Evolutionary conservation across 2,329 filamentous ascomycete genomes (phyloP), one percentile per base, ranked within the genome.

Genomic region (Drechslerella coelobrocha): DNA sequence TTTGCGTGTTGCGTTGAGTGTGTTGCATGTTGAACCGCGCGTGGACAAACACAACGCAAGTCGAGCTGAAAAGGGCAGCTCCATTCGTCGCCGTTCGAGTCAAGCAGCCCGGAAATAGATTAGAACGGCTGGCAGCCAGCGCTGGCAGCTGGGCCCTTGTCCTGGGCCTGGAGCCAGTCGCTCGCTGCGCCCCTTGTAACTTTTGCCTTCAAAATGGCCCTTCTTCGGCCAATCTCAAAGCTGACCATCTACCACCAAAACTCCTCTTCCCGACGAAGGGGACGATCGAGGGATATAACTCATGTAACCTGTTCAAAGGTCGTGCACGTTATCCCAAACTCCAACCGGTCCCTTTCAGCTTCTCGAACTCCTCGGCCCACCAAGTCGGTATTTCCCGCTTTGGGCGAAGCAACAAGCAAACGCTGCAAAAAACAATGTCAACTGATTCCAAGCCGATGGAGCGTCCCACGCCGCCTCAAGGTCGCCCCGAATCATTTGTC

Each of bases 401-500:
- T 31, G 6, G 29, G 6, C 29, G 56, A 31, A 23, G 24, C 43
- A 21, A 37, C 48, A 47, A 24, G 24, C 47, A 53, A n/a, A 47
- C 6, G 6, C 12, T 31, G 29, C 43, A 34, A 23, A 47, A 37
- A 29, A 63, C 47, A 59, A 71, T 71, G 66, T 62, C 65, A 3
- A 39, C 53, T 37, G 51, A 56, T 37, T 69, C 52, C 65, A 62
- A 69, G 24, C 48, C 48, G 48, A 54, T 34, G 48, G 23, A 61
- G 48, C 48, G 57, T 9, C 57, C 57, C n/a, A 27, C 27, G 2
- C 48, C 62, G 47, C 51, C 59, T n/a, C 52, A 54, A 48, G 57
- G n/a, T 21, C 66, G 66, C 47, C 52, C 66, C 19, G 66, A 63
- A 1, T 71, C 66, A 4, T 63, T 71, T 54, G 34, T 71, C 21